Base-by-base conservation (phyloP, 371 early-diverging fungal genomes). In the Ordospora colligata region DNA sequence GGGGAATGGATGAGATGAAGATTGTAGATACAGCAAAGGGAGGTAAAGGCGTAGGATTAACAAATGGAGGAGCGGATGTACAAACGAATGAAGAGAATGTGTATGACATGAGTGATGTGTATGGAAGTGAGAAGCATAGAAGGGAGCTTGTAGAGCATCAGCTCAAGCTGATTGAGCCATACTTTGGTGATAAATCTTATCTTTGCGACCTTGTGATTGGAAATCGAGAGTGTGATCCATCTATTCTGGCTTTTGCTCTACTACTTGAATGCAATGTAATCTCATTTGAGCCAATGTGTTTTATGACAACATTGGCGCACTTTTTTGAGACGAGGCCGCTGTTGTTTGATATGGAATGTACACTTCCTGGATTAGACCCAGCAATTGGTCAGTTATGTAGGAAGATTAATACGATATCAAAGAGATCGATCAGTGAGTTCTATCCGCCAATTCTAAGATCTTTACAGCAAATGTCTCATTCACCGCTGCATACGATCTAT, bases 251-350 rank as follows among this genome's bases (percentile, higher is more conserved):
- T 17, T 75, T 81, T 44, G 73, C 54, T 11, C 22, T 47, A 23
- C 23, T 81, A 8, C 21, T 81, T 23, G 62, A 75, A 23, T 40
- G 53, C 8, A 58, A 43, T 19, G 19, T 65, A 5, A 37, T 81
- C 37, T 51, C 58, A 6, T 67, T 43, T n/a, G 63, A 65, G 6
- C 58, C 63, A 19, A 11, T 43, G 12, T 22, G 11, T 23, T 69
- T 81, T 52, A 78, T 81, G 51, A 62, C 22, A 0, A 21, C 69
- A 2, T 9, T 81, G 14, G 52, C 73, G 21, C 75, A 81, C 52
- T 53, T 81, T 14, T 81, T 81, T 70, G 81, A 75, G 50, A 63
- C 72, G 22, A 69, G 23, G 49, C 75, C 75, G 27, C 37, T 54
- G 9, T 7, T 69, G 6, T 45, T 50, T 49, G 49, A 46, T 5